Evolutionary conservation across 1,139 yeast species (phyloP), one percentile per base, ranked within the genome.

Genomic region (Schizosaccharomyces versatilis): DNA sequence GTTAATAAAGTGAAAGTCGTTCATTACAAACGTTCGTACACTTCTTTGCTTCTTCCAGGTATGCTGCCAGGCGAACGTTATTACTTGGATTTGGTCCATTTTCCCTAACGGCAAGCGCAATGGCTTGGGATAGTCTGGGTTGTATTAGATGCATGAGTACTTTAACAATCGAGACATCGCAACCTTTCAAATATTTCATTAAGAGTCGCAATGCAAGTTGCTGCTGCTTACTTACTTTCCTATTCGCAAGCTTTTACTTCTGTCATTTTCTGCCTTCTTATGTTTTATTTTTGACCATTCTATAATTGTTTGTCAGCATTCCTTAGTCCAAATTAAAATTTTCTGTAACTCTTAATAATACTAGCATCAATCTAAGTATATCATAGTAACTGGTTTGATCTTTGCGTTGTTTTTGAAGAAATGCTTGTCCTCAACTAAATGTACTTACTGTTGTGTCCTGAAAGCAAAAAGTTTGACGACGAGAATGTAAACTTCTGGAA

Each of bases 201-300:
- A 24, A 5, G 32, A 24, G 5, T 24, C 5, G n/a, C n/a, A n/a
- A n/a, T n/a, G n/a, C n/a, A n/a, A n/a, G n/a, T n/a, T n/a, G n/a
- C n/a, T n/a, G n/a, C n/a, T 6, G 14, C 5, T 12, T 6, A 10
- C 49, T 44, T 44, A 44, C 49, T 44, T 44, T 44, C 49, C 49
- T 14, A 44, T 32, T 44, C 32, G 49, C n/a, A 17, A 17, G 19
- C 49, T 44, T 1, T 36, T 17, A 3, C 38, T 36, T n/a, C 32
- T 32, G 38, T 44, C 49, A 44, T 44, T 44, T 32, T 32, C 49
- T n/a, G 49, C 8, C 32, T 44, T 44, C 14, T 44, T 44, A 36
- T 44, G 49, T 14, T 44, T 44, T 9, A 44, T 44, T 44, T 44
- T 44, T 17, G 49, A 44, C 49, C 49, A 44, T 32, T 44, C 49